Base-by-base conservation (phyloP, 2,329 filamentous ascomycete genomes). In the Sphaerulina vaccinii region DNA sequence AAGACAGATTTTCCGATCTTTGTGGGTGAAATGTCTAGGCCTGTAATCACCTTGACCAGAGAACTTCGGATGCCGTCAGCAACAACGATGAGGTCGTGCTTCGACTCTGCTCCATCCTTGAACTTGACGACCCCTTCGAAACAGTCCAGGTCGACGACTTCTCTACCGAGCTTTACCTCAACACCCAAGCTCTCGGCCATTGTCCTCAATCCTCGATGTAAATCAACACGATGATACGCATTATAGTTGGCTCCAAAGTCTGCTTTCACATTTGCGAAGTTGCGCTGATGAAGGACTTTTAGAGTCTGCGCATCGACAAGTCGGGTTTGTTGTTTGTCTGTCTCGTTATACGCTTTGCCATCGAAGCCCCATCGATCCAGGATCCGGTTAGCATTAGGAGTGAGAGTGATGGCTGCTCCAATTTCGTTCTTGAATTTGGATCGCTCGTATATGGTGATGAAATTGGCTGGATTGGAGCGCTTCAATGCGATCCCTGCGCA, bases 381-480 rank as follows among this genome's bases (percentile, higher is more conserved):
- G n/a, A 68, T 59, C 1, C 64, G 59, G 4, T 65, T 63, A 5
- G 65, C 71, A 51, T 75, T 74, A 2, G 72, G 71, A 15, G 68
- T 66, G 15, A 73, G 55, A 16, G 68, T 63, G 18, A 75, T 72
- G 1, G 73, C 73, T 1, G 73, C 73, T 3, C 73, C 73, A 21
- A 73, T 60, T 57, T 75, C 73, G 37, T 70, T 70, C 47, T 66
- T 66, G 51, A 74, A 70, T 2, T 33, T 37, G 8, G 59, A 63
- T 38, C 63, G 62, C 46, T 64, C 61, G 40, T 57, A 59, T n/a
- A 63, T 53, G 4, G 24, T 52, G 13, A 62, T 58, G n/a, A 32
- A 39, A 3, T 16, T 45, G n/a, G 37, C 16, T 35, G 59, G 56
- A 13, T 56, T 55, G 10, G 55, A 35, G 15, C 55, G 49, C 8